phyloP scores from a whole-genome alignment of 2,329 filamentous ascomycete genomes.

The Daldinia sp. region DNA sequence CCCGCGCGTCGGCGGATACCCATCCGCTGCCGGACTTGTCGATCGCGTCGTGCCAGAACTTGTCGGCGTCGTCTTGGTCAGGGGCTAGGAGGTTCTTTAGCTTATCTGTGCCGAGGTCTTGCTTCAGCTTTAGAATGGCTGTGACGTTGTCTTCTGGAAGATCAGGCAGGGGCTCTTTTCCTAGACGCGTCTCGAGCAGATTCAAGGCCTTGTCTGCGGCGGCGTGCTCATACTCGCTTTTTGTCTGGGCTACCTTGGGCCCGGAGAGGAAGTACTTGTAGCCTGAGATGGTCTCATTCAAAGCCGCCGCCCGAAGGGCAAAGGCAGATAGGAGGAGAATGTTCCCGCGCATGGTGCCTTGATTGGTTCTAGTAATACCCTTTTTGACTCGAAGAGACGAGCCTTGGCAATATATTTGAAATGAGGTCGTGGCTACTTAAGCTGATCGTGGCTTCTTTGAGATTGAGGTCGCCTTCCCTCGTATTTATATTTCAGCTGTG shows the following conservation, averaged over 20 bases:
- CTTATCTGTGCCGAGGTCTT: conserved; percentile 35
- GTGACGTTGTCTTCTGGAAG: conserved; percentile 24
- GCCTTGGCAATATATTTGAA: neutral
- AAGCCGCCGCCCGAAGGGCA: conserved; percentile 16
- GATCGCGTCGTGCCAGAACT: conserved; percentile 40
- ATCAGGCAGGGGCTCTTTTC: conserved; percentile 10
- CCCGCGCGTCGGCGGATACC: conserved; percentile 40
- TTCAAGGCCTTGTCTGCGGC: conserved; percentile 22
- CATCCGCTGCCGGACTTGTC: conserved; percentile 25
- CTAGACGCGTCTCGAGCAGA: conserved; percentile 22
- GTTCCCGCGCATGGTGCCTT: conserved; percentile 17
- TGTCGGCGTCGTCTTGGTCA: conserved; percentile 39
- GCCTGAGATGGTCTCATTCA: conserved; percentile 29
- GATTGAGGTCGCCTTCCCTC: neutral
- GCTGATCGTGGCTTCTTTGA: neutral
- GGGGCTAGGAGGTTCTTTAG: conserved; percentile 38
- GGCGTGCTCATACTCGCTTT: conserved; percentile 30
- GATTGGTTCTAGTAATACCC: neutral
- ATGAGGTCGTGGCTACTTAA: neutral
- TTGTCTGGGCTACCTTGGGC: conserved; percentile 18
- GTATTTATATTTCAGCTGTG: conserved; percentile 3
- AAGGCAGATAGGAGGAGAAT: conserved; percentile 12
- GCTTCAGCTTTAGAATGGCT: conserved; percentile 37
- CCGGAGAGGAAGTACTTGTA: conserved; percentile 33
- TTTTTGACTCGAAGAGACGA: neutral